These are phyloP conservation scores for Pulveroboletus sp. DNA, from an alignment of 768 basidiomycete species.

Conservation along the genomic window DNA sequence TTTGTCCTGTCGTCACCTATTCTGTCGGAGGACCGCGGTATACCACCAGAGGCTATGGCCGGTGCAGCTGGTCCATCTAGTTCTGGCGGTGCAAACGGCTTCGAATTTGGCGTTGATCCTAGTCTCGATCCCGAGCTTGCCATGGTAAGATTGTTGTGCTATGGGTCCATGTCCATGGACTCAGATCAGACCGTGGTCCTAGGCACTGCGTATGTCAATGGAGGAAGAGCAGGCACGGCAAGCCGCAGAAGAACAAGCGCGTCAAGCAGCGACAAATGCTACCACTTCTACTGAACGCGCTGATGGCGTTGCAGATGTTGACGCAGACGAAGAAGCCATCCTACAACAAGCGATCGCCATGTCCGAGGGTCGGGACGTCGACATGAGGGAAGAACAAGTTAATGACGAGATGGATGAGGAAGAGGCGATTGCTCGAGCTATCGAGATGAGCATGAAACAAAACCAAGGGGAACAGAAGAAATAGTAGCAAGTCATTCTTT, in stretches of 20 bases:
- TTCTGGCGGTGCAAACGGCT: constrained; percentile 48
- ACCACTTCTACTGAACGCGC: constrained; percentile 19
- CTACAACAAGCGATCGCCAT: constrained; percentile 74
- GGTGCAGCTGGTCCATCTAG: constrained; percentile 44
- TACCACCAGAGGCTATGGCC: constrained; percentile 58
- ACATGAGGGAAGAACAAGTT: constrained; percentile 44
- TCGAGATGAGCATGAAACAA: constrained; percentile 87
- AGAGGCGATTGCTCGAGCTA: constrained; percentile 85
- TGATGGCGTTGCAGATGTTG: constrained; percentile 39
- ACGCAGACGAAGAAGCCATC: constrained; percentile 75
- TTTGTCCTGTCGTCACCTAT: constrained; percentile 75
- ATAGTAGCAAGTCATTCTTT: constrained; percentile 12
- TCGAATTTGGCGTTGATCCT: constrained; percentile 92
- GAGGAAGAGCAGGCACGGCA: constrained; percentile 87
- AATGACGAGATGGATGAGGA: constrained; percentile 77
- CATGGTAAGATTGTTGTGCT: constrained; percentile 55
- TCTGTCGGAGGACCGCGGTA: constrained; percentile 73
- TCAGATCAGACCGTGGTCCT: neutral
- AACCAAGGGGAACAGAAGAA: constrained; percentile 44
- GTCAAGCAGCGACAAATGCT: constrained; percentile 24
- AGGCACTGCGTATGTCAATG: constrained; percentile 97
- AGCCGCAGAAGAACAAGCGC: constrained; percentile 41
- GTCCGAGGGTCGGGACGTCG: constrained; percentile 55
- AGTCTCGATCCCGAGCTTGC: constrained; percentile 94
- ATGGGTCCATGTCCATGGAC: neutral